Conservation (phyloP, 2,329 filamentous ascomycete species). For the Epichloe elymi region DNA sequence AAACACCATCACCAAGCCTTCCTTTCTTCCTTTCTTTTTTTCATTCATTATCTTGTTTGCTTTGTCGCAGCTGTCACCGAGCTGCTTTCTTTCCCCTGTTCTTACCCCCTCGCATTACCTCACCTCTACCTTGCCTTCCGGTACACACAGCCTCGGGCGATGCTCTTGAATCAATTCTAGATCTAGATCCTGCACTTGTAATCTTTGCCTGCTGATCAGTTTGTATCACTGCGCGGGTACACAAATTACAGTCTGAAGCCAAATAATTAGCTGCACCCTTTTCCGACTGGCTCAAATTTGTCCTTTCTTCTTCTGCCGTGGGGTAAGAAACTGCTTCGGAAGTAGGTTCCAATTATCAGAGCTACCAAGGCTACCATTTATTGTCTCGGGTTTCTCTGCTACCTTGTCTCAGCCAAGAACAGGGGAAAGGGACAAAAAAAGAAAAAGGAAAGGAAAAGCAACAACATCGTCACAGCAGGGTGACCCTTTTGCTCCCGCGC, state of each 20-base stretch:
- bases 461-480: neutral
- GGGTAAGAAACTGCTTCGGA: neutral
- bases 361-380: neutral
- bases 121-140: neutral
- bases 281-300: neutral
- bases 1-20: neutral
- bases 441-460: neutral
- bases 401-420: neutral
- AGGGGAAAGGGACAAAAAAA: neutral
- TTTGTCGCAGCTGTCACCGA: neutral
- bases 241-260: neutral
- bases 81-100: neutral
- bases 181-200: neutral
- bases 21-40: too few relatives aligned
- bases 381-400: neutral
- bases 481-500: neutral
- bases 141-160: neutral
- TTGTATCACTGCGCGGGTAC: neutral
- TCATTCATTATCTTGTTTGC: neutral
- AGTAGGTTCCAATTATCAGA: neutral
- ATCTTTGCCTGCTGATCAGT: neutral
- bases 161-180: neutral
- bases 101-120: neutral
- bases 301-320: conserved; percentile 5
- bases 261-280: neutral